Evolutionary conservation across 306 rosid species (phyloP).

Genomic region (Vachellia pachyceras): DNA sequence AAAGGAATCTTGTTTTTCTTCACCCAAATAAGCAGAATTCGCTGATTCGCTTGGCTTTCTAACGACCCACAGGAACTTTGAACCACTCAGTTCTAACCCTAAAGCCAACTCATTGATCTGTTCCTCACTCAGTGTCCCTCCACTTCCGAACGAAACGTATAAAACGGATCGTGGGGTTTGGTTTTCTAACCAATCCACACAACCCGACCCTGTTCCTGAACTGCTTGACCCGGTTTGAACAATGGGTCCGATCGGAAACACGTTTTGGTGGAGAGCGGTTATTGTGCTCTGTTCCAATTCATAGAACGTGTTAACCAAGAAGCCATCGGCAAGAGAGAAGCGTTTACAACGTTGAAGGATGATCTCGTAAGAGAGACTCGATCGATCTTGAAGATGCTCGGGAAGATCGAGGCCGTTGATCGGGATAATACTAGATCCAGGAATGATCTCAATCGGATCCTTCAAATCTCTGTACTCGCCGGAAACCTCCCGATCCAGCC

Average conservation of each 20-base stretch:
- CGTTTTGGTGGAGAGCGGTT: background rate
- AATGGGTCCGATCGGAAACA: constrained; percentile 36
- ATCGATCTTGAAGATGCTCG: constrained; percentile 40
- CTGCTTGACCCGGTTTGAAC: constrained; percentile 24
- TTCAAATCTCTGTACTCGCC: constrained; percentile 38
- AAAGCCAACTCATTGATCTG: constrained; percentile 41
- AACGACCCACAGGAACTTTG: constrained; percentile 45
- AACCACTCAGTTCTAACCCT: constrained; percentile 43
- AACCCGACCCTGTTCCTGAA: background rate
- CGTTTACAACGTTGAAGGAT: constrained; percentile 25
- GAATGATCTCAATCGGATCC: constrained; percentile 32
- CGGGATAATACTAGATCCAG: constrained; percentile 31
- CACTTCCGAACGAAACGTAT: constrained; percentile 49
- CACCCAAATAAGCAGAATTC: constrained; percentile 30
- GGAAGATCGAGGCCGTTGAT: constrained; percentile 42
- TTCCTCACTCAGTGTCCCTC: constrained; percentile 31
- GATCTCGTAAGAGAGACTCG: constrained; percentile 33
- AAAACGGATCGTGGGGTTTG: constrained; percentile 33
- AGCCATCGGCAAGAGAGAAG: constrained; percentile 34
- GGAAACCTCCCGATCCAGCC: constrained; percentile 30
- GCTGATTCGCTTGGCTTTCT: constrained; percentile 41
- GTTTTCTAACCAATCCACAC: constrained; percentile 36
- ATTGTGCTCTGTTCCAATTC: constrained; percentile 15
- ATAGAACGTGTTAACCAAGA: constrained; percentile 36
- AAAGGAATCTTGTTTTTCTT: constrained; percentile 17